These are phyloP conservation scores for Chlamydomonas asymmetrica DNA, from an alignment of 139 green algal species.

Conservation along the genomic window DNA sequence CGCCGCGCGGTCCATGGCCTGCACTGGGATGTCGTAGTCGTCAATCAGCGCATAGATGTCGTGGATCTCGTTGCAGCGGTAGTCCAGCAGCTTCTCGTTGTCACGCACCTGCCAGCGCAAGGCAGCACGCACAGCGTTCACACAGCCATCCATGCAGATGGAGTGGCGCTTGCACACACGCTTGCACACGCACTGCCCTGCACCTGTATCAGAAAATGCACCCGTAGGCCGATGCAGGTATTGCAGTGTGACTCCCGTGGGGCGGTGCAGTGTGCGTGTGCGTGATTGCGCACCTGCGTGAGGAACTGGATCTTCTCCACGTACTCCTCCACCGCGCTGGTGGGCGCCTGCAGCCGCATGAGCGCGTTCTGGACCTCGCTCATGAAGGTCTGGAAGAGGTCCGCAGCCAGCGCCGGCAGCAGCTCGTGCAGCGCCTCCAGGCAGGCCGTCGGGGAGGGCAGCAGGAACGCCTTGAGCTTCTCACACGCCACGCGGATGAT, in stretches of 20 bases:
- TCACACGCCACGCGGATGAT: conserved; percentile 42
- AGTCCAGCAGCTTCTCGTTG: conserved; percentile 45
- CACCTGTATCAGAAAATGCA: too few relatives aligned
- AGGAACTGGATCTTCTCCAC: conserved; percentile 74
- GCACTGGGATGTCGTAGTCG: conserved; percentile 64
- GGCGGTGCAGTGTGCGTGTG: too few relatives aligned
- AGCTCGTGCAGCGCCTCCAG: conserved; percentile 58
- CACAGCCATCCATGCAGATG: too few relatives aligned
- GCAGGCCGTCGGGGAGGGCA: conserved; percentile 60
- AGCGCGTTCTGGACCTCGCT: conserved; percentile 47
- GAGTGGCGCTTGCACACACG: too few relatives aligned
- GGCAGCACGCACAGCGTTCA: too few relatives aligned
- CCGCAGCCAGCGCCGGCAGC: conserved; percentile 62
- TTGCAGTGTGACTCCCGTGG: too few relatives aligned
- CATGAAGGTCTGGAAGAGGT: conserved; percentile 71
- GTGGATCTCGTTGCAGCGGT: conserved; percentile 56
- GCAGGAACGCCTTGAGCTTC: conserved; percentile 62
- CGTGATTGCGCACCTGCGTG: conserved; percentile 29
- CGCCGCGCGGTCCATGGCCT: conserved; percentile 70
- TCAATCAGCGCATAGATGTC: conserved; percentile 73
- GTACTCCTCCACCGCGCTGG: conserved; percentile 71
- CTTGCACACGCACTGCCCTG: background rate
- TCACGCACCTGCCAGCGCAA: conserved; percentile 21
- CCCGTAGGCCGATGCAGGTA: too few relatives aligned
- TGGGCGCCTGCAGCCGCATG: conserved; percentile 41